Percentiles rank a stretch among this genome's conserved stretches.
phyloP scores from a whole-genome alignment of 257 asterid genomes.

The Forsythia viridissima region DNA sequence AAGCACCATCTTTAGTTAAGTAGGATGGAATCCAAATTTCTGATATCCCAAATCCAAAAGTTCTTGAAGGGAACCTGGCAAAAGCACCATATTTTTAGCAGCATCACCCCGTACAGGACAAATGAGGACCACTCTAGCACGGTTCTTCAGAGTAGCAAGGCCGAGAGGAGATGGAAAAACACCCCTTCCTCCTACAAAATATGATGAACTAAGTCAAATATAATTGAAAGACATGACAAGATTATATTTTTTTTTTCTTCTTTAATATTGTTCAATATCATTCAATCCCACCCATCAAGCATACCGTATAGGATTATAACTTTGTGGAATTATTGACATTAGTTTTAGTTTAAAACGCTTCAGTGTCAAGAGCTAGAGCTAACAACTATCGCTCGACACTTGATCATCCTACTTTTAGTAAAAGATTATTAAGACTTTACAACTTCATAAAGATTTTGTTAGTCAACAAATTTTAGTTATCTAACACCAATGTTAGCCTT shows the following conservation, averaged over 20 bases:
- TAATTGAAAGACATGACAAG: neutral
- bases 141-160: conserved; percentile 17
- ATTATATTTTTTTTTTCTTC: neutral
- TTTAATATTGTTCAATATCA: no score
- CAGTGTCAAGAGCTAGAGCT: no score
- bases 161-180: conserved; percentile 25
- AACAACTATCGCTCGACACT: no score
- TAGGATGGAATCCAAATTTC: conserved; percentile 49
- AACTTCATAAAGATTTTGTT: no score
- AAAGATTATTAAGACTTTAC: no score
- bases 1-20: conserved; percentile 56
- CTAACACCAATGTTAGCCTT: no score
- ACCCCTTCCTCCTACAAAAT: conserved; percentile 37
- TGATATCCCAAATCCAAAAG: conserved; percentile 57
- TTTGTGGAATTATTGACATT: no score
- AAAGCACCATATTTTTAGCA: conserved; percentile 40
- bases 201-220: neutral
- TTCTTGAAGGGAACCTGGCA: conserved; percentile 60
- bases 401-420: no score
- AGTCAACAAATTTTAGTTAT: no score
- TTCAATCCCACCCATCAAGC: no score
- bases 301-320: neutral
- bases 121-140: conserved; percentile 50
- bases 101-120: conserved; percentile 45
- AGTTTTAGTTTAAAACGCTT: neutral